Base-by-base conservation (phyloP, 805 yeast species). In the Yarrowia sp. region DNA sequence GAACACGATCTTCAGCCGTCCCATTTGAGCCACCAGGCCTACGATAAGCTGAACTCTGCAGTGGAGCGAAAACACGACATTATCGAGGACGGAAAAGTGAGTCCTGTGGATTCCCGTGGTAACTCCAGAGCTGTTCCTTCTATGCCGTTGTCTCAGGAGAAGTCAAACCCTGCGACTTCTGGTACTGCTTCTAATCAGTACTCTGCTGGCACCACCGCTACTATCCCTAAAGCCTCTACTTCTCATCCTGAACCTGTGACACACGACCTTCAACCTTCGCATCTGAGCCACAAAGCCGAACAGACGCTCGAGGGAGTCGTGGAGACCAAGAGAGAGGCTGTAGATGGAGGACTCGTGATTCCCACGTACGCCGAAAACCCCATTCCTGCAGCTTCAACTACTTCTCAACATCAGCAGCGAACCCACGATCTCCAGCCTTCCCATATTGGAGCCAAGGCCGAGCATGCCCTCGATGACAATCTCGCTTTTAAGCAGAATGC, bases 271-370 rank as follows among this genome's bases (percentile, higher is more conserved):
- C 19, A 51, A 32, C 58, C 58, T 2, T 51, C 58, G 12, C 58
- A 51, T 21, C 58, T 51, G 21, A 33, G 41, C 41, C 2, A 22
- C 41, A 33, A 35, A 41, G 58, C 30, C 16, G 58, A 12, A 2
- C 21, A 33, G 41, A 51, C 30, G 0, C 76, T 88, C 88, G 68
- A 81, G 76, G 70, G 85, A 83, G 78, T 88, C 90, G 78, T 84
- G 89, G 66, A 89, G 86, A 76, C 96, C 87, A 80, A 92, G 97
- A 78, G 83, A 89, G 59, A 87, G 80, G 62, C 90, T 84, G 77
- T 91, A 91, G 77, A 86, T 87, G 19, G 97, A 90, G 58, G 58
- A 0, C 16, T 30, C 1, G 58, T 51, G 5, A 30, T 51, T 3
- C 58, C 58, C 11, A 33, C 54, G 1, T 48, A 48, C 38, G 35